Evolutionary conservation across 2,329 filamentous ascomycete genomes (phyloP).

Genomic region (Paraconiothyrium sp.): DNA sequence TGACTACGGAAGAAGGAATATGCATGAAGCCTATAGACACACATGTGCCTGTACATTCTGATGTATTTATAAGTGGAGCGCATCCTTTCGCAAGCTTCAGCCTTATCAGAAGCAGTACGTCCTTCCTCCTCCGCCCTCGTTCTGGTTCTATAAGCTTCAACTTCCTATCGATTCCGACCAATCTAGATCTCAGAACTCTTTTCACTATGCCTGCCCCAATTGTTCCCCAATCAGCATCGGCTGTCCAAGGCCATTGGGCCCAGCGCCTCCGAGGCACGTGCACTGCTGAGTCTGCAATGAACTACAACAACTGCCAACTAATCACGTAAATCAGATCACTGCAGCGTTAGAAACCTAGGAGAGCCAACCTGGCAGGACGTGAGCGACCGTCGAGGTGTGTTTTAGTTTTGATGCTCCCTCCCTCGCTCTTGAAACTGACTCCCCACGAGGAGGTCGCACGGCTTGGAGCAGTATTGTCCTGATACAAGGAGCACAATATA

Average conservation of each 20-base stretch:
- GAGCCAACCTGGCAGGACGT: conserved; percentile 47
- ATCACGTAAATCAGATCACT: conserved; percentile 41
- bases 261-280: conserved; percentile 41
- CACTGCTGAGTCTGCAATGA: background rate
- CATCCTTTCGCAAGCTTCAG: background rate
- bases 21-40: background rate
- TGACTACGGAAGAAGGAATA: background rate
- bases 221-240: background rate
- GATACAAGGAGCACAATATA: conserved; percentile 37
- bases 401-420: background rate
- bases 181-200: background rate
- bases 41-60: background rate
- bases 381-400: conserved; percentile 49
- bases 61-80: background rate
- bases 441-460: conserved; percentile 45
- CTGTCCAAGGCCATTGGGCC: conserved; percentile 32
- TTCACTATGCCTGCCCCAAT: conserved; percentile 25
- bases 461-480: conserved; percentile 47
- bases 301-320: conserved; percentile 10
- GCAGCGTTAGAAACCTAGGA: conserved; percentile 33
- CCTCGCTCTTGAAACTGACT: conserved; percentile 7
- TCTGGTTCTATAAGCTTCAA: background rate
- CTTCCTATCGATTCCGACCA: background rate
- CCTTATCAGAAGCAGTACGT: background rate
- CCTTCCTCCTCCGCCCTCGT: background rate